A percentile compares a stretch with the other conserved stretches of the same genome.
phyloP scores from a whole-genome alignment of 2,329 filamentous ascomycete genomes.

The Neocatenulostroma microsporum region DNA sequence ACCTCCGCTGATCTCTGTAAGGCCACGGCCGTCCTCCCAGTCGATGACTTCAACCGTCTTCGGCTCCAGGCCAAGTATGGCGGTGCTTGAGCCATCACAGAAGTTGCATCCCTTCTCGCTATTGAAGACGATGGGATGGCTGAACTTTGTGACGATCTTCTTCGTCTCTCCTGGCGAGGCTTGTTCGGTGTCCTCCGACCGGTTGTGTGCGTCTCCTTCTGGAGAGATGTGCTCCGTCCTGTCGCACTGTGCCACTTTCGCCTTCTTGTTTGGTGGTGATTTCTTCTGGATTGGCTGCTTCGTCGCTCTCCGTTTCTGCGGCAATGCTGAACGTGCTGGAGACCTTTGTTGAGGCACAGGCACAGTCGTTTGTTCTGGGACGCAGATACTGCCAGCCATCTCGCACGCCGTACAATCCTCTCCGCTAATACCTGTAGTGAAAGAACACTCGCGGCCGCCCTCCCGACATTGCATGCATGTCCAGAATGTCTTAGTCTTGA shows the following conservation, averaged over 20 bases:
- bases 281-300: neutral
- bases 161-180: neutral
- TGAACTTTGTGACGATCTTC: slow-evolving; percentile 31
- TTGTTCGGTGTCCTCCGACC: too few relatives aligned
- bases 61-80: slow-evolving; percentile 30
- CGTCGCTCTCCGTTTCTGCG: neutral
- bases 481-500: neutral
- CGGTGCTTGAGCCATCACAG: slow-evolving; percentile 32
- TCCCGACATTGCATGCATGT: slow-evolving; percentile 12
- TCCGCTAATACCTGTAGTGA: slow-evolving; percentile 9
- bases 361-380: slow-evolving; percentile 3
- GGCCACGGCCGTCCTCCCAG: slow-evolving; percentile 22
- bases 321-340: too few relatives aligned
- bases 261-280: neutral
- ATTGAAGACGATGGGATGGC: slow-evolving; percentile 36
- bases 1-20: slow-evolving; percentile 29
- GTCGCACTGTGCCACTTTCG: too few relatives aligned
- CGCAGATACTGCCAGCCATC: slow-evolving; percentile 4
- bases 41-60: slow-evolving; percentile 26
- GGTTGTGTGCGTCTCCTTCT: too few relatives aligned
- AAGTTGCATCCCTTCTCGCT: slow-evolving; percentile 33
- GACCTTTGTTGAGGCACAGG: too few relatives aligned
- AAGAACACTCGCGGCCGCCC: slow-evolving; percentile 13
- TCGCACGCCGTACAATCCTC: slow-evolving; percentile 11
- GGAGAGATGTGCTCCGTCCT: too few relatives aligned